These are phyloP conservation scores for Euphorbia lathyris DNA, from an alignment of 345 rosid species.

Conservation along the genomic window DNA sequence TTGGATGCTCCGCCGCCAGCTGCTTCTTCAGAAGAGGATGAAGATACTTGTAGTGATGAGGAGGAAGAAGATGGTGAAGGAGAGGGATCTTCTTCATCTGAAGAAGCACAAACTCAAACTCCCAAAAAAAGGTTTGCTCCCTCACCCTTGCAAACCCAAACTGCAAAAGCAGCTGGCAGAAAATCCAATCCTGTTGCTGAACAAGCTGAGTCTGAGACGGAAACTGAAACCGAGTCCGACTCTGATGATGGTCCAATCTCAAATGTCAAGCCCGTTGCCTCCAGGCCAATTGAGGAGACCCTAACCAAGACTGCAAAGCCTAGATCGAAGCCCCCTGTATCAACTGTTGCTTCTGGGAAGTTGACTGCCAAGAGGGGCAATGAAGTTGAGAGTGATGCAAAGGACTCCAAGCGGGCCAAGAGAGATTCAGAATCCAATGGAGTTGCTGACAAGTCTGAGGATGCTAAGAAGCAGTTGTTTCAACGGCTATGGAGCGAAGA, in stretches of 20 bases:
- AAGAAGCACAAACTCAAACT: background rate
- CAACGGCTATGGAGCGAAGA: constrained; percentile 48
- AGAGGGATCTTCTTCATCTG: constrained; percentile 12
- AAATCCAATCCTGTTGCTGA: background rate
- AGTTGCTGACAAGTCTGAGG: constrained; percentile 22
- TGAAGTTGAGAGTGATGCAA: background rate
- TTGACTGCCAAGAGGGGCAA: background rate
- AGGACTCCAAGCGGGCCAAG: constrained; percentile 13
- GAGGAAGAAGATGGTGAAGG: constrained; percentile 27
- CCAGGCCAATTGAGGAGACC: constrained; percentile 9
- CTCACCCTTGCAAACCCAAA: background rate
- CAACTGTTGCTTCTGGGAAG: background rate
- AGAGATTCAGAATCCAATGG: constrained; percentile 19
- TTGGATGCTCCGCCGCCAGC: constrained; percentile 33
- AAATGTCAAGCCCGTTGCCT: constrained; percentile 5
- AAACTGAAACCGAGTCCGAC: background rate
- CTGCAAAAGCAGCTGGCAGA: background rate
- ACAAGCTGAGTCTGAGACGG: background rate
- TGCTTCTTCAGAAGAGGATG: constrained; percentile 34
- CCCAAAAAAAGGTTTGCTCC: background rate
- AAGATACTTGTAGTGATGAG: constrained; percentile 7
- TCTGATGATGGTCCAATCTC: background rate
- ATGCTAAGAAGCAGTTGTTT: constrained; percentile 37
- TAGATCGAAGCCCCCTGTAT: constrained; percentile 1
- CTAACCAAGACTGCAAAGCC: background rate